phyloP scores from a whole-genome alignment of 2,329 filamentous ascomycete genomes.

The Pseudocercospora vitis region DNA sequence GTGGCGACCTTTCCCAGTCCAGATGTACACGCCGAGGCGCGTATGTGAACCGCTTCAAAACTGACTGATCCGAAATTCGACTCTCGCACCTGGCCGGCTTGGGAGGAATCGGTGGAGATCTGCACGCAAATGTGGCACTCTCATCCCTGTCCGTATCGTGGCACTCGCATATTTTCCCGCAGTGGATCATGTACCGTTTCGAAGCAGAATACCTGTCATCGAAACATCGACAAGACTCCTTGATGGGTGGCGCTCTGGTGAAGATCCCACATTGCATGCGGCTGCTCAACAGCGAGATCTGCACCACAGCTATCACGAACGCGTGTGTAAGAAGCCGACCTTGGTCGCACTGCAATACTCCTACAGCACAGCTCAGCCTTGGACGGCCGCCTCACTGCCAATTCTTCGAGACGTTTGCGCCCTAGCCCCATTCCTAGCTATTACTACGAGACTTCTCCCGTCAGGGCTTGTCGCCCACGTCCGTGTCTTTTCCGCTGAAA shows the following conservation, averaged over 20 bases:
- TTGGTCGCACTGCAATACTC: neutral
- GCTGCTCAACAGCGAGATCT: neutral
- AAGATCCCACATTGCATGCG: neutral
- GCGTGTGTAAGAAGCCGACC: too few species aligned
- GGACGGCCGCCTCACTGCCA: neutral
- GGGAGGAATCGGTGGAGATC: conserved; percentile 20
- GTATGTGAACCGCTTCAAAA: neutral
- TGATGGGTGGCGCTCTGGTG: neutral
- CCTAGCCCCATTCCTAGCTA: neutral
- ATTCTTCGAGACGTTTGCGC: conserved; percentile 6
- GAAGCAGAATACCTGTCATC: neutral
- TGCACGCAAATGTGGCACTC: conserved; percentile 19
- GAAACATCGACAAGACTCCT: neutral
- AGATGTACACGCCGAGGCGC: neutral
- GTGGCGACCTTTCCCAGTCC: neutral
- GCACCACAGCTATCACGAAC: too few species aligned
- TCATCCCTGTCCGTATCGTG: conserved; percentile 17
- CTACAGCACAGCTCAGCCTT: neutral
- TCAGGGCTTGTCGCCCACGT: neutral
- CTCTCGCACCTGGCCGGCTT: conserved; percentile 12
- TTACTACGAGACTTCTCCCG: neutral
- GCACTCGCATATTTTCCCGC: conserved; percentile 18
- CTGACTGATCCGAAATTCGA: conserved; percentile 14
- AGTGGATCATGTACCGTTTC: neutral
- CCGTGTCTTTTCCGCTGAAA: neutral